Base-by-base conservation (phyloP, 2,329 filamentous ascomycete species). In the Diaporthe humulicola region DNA sequence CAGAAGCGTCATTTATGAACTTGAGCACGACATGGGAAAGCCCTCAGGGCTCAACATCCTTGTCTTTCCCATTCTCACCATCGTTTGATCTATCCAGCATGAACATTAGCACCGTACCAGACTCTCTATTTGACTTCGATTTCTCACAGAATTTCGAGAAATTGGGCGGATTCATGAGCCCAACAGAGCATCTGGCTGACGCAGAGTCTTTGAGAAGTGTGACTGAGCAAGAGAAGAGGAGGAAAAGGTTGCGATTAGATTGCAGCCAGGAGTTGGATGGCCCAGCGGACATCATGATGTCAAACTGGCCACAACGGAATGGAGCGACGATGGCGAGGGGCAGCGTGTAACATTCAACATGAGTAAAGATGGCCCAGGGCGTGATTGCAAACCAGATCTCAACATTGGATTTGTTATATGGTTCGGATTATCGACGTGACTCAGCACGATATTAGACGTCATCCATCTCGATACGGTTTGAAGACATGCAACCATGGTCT, bases 131-230 rank as follows among this genome's bases (percentile, higher is more conserved):
- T 30, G 60, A 64, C 10, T 64, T 64, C 9, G 60, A 64, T n/a
- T 64, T 64, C 60, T 45, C 60, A 48, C 60, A 64, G 40, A 40
- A 64, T 64, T 64, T 64, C 10, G 60, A 64, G 17, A 64, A 28
- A 5, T 40, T 30, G 17, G 60, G 40, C 40, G 60, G n/a, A 0
- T 64, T 64, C 28, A 45, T 64, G 10, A 64, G 60, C 25, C 60
- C 60, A 33, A 40, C 60, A 64, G 60, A 64, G 15, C 60, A 48
- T 33, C 40, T 64, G 4, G 25, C 60, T 64, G 60, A 64, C 7
- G 10, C 40, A 15, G 60, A 48, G 4, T 6, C 40, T 2, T 48
- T 64, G 9, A 45, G 14, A 48, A 33, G 17, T 15, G 9, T 9
- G 28, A n/a, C 38, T 33, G 40, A 48, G n/a, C 38, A 64, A n/a